Evolutionary conservation across 768 basidiomycete species (phyloP), one percentile per base, ranked within the genome.

Genomic region (Hysterangium stoloniferum): DNA sequence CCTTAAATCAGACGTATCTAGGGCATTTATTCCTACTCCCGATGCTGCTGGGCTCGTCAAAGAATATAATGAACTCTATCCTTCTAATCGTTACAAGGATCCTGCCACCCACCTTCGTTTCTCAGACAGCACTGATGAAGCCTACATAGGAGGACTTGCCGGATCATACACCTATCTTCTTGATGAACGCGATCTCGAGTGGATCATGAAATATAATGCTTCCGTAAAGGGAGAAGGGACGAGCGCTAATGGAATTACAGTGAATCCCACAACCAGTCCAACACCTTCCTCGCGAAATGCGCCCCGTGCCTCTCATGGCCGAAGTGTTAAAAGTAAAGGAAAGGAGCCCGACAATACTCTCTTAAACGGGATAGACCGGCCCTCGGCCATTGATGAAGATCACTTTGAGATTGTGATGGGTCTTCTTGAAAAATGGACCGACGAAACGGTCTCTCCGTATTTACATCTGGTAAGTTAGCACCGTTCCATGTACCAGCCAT

Each of bases 321-420:
- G 78, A 37, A 86, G 83, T 60, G 76, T 82, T 22, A 92, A 90
- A 66, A 80, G 80, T 7, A 93, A 86, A 59, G 88, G 86, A 49
- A 92, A 89, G 64, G 88, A 88, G 49, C 82, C 84, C 1, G 89
- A 94, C 46, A 66, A 76, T 1, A 76, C 80, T 7, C 27, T 57
- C 13, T 49, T 27, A 5, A 35, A n/a, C 40, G 48, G 15, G 19
- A 58, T 55, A 19, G 52, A 56, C 13, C 24, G 20, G 17, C 52
- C 31, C 19, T 20, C 53, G 60, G 66, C 73, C 48, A 84, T 98
- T 52, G 73, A 80, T 3, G 94, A 96, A 61, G 91, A 96, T 58
- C 85, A 92, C 59, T 95, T 98, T 55, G 96, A 99, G 65, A 74
- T 93, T 55, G 80, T 95, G 52, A 95, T 97, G 92, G 90, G 90